A percentile compares a stretch with the other conserved stretches of the same genome.
Conservation (phyloP, 768 basidiomycete genomes). For the Amanita rimosa region DNA sequence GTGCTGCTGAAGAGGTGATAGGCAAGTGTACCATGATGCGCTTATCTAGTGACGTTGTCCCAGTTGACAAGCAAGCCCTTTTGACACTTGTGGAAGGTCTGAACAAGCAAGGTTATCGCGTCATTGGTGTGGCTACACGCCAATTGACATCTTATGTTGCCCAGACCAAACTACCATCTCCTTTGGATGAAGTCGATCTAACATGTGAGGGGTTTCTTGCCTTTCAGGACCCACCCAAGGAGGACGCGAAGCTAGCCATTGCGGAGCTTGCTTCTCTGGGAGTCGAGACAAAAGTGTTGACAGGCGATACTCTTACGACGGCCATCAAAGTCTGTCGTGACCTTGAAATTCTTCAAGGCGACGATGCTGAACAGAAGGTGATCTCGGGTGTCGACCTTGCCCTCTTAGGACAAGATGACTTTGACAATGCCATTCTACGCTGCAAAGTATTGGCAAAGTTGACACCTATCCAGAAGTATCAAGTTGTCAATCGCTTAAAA, state of each 20-base stretch:
- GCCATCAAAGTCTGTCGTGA: slow-evolving; percentile 26
- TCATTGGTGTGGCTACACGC: neutral
- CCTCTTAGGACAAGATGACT: slow-evolving; percentile 9
- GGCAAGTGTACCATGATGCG: slow-evolving; percentile 1
- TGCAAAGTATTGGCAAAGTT: slow-evolving; percentile 6
- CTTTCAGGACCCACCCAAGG: neutral
- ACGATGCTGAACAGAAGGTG: neutral
- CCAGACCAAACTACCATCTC: neutral
- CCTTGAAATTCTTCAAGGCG: slow-evolving; percentile 17
- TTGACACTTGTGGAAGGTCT: neutral
- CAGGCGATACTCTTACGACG: slow-evolving; percentile 21
- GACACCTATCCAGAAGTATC: slow-evolving; percentile 6
- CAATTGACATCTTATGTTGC: neutral
- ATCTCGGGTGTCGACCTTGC: slow-evolving; percentile 11
- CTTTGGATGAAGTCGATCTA: neutral
- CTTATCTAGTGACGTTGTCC: neutral
- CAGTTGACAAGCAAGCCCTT: neutral
- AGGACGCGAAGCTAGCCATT: neutral
- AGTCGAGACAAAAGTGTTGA: slow-evolving; percentile 17
- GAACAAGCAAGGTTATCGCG: slow-evolving; percentile 1
- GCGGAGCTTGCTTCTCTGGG: neutral
- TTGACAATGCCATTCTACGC: neutral
- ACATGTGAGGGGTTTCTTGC: neutral
- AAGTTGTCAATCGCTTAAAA: slow-evolving; percentile 3
- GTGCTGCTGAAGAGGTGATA: neutral